Evolutionary conservation across 2,329 filamentous ascomycete species (phyloP), one percentile per base, ranked within the genome.

Genomic region (Sclerotinia spermophila): DNA sequence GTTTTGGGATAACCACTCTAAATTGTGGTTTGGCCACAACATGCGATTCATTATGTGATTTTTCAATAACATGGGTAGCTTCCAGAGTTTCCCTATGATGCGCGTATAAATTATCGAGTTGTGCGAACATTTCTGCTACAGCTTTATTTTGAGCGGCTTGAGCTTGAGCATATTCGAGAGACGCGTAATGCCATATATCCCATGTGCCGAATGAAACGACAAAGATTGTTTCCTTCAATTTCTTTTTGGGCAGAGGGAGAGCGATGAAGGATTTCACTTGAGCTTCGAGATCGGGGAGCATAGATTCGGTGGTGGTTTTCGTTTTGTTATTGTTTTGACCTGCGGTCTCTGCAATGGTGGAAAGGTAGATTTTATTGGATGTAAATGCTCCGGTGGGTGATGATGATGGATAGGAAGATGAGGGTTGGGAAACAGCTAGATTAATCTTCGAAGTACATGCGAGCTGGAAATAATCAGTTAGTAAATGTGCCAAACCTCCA

Each of bases 1-100:
- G 76, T 53, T 81, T 80, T 0, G 87, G 86, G 19, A 88, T 79
- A 15, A 89, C 74, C 30, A 89, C 77, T 1, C 83, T 81, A 72
- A 89, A 89, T 1, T 78, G 75, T 27, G 68, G 71, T 21, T 69
- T 65, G 0, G 67, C 7, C 17, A 44, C 44, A 19, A 33, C 35
- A n/a, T 45, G 33, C 5, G 58, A 55, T 44, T 60, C 35, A 24
- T 59, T 61, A 19, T 42, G 30, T 24, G 56, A 24, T 6, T 27
- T 38, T 7, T 33, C 33, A 15, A 68, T 13, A 3, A 62, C 1
- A 59, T 69, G 56, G 2, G 66, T 40, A 38, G 56, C 30, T 35
- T 53, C 27, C 30, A 75, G 30, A 2, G 51, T 72, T 27, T 65
- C 48, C 19, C 59, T 60, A 61, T 72, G 75, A 38, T 77, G 73